Conservation (phyloP, 2,329 filamentous ascomycete genomes). For the Penicillium concentricum region DNA sequence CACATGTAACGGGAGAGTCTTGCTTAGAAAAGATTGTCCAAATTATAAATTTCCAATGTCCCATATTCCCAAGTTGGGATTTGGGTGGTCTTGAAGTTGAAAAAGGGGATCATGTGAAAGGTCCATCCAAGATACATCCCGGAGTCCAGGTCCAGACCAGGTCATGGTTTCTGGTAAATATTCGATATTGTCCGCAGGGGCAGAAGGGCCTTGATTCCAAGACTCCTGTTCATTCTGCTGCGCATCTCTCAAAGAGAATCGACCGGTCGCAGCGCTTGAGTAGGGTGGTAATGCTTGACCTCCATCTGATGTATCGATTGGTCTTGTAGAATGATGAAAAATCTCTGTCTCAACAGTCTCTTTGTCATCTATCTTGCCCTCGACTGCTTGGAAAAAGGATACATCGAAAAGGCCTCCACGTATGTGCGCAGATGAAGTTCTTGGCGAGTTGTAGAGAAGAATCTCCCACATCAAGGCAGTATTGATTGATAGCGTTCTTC, state of each 20-base stretch:
- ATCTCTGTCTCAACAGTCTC: no score
- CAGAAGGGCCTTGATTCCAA: neutral
- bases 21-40: no score
- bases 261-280: slow-evolving; percentile 19
- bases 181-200: slow-evolving; percentile 1
- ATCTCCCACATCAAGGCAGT: no score
- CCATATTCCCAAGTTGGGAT: slow-evolving; percentile 28
- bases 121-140: slow-evolving; percentile 30
- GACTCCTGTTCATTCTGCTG: neutral
- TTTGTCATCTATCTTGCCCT: no score
- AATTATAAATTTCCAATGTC: slow-evolving; percentile 30
- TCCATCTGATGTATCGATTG: slow-evolving; percentile 29
- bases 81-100: slow-evolving; percentile 30
- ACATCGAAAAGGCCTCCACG: no score
- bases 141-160: slow-evolving; percentile 19
- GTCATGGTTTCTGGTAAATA: slow-evolving; percentile 9
- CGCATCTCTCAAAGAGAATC: slow-evolving; percentile 3
- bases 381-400: no score
- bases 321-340: no score
- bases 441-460: no score
- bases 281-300: slow-evolving; percentile 32
- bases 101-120: slow-evolving; percentile 31
- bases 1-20: no score
- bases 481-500: no score
- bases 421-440: no score